Base-by-base conservation (phyloP, 345 rosid species). In the Gossypium rotundifolium region DNA sequence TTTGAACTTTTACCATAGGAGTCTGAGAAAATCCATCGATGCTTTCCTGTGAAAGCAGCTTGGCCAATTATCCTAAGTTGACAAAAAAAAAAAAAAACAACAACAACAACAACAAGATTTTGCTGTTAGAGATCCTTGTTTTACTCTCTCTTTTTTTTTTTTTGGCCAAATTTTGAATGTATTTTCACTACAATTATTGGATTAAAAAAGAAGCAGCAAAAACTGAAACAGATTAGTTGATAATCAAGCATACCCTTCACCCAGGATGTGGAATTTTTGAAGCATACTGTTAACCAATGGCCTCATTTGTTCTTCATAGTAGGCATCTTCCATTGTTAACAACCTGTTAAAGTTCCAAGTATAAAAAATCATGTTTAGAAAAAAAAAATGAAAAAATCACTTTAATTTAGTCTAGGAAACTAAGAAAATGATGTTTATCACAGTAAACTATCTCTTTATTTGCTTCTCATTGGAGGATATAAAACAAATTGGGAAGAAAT, bases 291-390 rank as follows among this genome's bases (percentile, higher is more conserved):
- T 80, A 76, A 88, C 82, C 8, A 88, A n/a, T 68, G 86, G 40
- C 45, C 66, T 77, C 84, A 88, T 79, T 75, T 85, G 83, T 52
- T 88, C 90, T 78, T 86, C 93, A 76, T 44, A 81, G 77, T 87
- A 85, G 40, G 90, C 89, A 79, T 92, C 97, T 84, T 87, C 90
- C 81, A 87, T 65, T 13, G 87, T 89, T 85, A 94, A 71, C 81
- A 91, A 79, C 98, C 97, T 92, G 83, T 74, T 58, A 65, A 38
- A 38, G 67, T 81, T 44, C 74, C 77, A 74, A 75, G 70, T 25
- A 29, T 38, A 78, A 49, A 18, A 70, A 58, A 69, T 65, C 60
- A 78, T 62, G 70, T 38, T 76, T 70, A 79, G 72, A 76, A 20
- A 23, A 49, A 23, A 49, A 57, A 55, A 54, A 33, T 33, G 40